These are phyloP conservation scores for Fusarium proliferatum DNA, from an alignment of 2,329 filamentous ascomycete genomes.

Conservation along the genomic window DNA sequence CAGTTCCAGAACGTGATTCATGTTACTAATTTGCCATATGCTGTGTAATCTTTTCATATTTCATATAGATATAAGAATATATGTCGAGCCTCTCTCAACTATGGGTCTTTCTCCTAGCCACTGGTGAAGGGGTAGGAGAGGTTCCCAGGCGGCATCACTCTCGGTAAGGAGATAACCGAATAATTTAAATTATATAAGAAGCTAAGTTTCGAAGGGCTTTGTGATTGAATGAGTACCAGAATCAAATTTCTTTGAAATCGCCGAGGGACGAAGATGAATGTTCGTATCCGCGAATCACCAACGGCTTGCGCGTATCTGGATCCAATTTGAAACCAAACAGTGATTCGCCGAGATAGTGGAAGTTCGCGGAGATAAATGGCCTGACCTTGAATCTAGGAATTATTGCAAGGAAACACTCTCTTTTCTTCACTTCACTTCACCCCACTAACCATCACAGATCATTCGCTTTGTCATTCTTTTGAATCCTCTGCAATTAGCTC, in stretches of 20 bases:
- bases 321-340: slow-evolving; percentile 10
- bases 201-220: not conserved
- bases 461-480: not conserved
- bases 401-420: slow-evolving; percentile 12
- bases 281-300: slow-evolving; percentile 17
- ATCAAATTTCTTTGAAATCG: not conserved
- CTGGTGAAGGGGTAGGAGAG: not conserved
- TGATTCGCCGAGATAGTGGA: slow-evolving; percentile 28
- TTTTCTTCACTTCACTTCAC: slow-evolving; percentile 7
- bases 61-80: not conserved
- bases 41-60: not conserved
- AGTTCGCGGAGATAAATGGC: slow-evolving; percentile 31
- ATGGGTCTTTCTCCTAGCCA: not conserved
- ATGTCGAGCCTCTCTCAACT: not conserved
- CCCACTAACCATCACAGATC: slow-evolving; percentile 4
- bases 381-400: slow-evolving; percentile 27
- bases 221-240: not conserved
- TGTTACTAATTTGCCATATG: not conserved
- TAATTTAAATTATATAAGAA: not conserved
- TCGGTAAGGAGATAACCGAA: not conserved
- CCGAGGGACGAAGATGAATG: not conserved
- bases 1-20: not conserved
- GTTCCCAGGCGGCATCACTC: not conserved
- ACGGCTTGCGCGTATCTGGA: not conserved
- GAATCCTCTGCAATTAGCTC: not conserved